These are phyloP conservation scores for Dactylella cylindrospora DNA, from an alignment of 2,329 filamentous ascomycete species.

Conservation along the genomic window DNA sequence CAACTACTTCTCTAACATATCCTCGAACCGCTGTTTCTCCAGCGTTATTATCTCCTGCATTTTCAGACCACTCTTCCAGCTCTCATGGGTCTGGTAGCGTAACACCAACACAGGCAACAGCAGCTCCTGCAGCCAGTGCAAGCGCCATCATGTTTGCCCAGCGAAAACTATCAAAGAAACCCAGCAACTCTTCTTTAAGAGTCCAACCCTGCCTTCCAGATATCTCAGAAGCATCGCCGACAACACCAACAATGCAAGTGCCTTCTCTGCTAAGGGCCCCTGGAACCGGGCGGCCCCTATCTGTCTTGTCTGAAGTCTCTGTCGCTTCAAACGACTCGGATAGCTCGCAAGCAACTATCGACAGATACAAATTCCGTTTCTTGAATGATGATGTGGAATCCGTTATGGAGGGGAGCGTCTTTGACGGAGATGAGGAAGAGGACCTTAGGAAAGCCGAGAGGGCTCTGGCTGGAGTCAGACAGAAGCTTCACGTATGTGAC, in stretches of 20 bases:
- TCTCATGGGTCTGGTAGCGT: slow-evolving; percentile 40
- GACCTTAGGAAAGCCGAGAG: slow-evolving; percentile 25
- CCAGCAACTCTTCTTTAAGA: slow-evolving; percentile 39
- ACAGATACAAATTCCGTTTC: slow-evolving; percentile 42
- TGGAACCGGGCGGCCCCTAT: slow-evolving; percentile 22
- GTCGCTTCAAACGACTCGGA: slow-evolving; percentile 31
- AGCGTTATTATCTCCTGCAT: slow-evolving; percentile 31
- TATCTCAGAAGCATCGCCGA: slow-evolving; percentile 35
- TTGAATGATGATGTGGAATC: slow-evolving; percentile 37
- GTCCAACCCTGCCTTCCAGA: slow-evolving; percentile 35
- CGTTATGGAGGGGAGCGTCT: slow-evolving; percentile 41
- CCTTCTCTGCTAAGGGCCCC: slow-evolving; percentile 14
- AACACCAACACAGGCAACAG: slow-evolving; percentile 30
- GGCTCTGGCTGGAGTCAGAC: slow-evolving; percentile 42
- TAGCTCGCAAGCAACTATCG: slow-evolving; percentile 36
- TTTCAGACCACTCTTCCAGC: slow-evolving; percentile 38
- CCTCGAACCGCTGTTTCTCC: slow-evolving; percentile 34
- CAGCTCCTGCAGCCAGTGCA: slow-evolving; percentile 17
- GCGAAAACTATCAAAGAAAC: slow-evolving; percentile 41
- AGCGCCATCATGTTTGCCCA: slow-evolving; percentile 41
- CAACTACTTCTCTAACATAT: slow-evolving; percentile 26
- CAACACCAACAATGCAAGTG: slow-evolving; percentile 35
- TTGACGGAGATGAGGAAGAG: slow-evolving; percentile 32
- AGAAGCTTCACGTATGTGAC: slow-evolving; percentile 35
- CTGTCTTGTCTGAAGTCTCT: slow-evolving; percentile 35